Evolutionary conservation across 2,329 filamentous ascomycete species (phyloP).

Genomic region (Pyrenophora seminiperda): DNA sequence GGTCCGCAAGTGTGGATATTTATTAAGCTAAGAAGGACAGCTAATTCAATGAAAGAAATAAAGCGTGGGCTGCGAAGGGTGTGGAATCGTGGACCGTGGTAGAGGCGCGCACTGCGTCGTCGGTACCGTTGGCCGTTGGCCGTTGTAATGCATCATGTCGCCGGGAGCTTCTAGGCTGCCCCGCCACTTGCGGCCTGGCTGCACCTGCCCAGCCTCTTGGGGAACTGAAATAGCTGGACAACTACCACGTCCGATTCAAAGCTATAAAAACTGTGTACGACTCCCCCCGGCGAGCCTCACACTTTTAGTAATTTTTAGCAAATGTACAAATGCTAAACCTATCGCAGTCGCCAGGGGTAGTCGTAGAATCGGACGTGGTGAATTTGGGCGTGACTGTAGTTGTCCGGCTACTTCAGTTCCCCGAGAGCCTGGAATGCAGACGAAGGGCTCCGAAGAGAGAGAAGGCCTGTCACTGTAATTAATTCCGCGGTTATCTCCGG

Average conservation of each 20-base stretch:
- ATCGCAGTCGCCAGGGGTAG: no score
- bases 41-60: conserved; percentile 1
- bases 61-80: not conserved
- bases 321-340: no score
- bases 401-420: no score
- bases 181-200: conserved; percentile 13
- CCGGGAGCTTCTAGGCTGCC: conserved; percentile 16
- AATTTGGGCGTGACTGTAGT: no score
- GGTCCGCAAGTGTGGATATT: not conserved
- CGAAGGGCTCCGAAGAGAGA: conserved; percentile 7
- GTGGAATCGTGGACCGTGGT: conserved; percentile 3
- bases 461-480: not conserved
- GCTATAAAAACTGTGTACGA: no score
- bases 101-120: conserved; percentile 16
- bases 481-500: conserved; percentile 8
- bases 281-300: no score
- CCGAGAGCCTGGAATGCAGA: conserved; percentile 2
- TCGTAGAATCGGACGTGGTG: no score
- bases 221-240: no score
- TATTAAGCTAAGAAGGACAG: not conserved
- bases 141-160: not conserved
- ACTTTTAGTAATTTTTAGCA: no score
- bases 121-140: conserved; percentile 4
- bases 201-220: no score
- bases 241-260: no score